A percentile compares a stretch with the other conserved stretches of the same genome.
These are phyloP conservation scores for Microstegium vimineum DNA, from an alignment of 176 grass and related monocot genomes.

Conservation along the genomic window DNA sequence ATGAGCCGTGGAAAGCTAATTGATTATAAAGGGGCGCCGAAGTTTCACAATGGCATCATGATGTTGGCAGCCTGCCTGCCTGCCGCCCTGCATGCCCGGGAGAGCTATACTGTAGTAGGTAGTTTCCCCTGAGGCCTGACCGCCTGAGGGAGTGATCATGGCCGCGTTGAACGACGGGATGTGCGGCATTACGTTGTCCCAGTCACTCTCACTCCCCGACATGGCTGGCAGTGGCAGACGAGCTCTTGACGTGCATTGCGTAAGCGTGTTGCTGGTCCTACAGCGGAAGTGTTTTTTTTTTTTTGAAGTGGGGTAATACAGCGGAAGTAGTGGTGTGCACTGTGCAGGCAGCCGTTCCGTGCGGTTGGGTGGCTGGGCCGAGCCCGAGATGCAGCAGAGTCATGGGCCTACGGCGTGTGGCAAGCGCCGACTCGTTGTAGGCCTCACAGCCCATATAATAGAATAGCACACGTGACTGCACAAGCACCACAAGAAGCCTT, in stretches of 20 bases:
- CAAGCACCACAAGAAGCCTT: background rate
- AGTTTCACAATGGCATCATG: no score
- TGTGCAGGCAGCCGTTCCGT: background rate
- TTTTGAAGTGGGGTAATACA: no score
- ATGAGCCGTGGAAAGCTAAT: no score
- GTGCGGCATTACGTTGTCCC: background rate
- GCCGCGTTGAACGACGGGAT: constrained; percentile 19
- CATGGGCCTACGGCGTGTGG: background rate
- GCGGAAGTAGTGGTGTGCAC: background rate
- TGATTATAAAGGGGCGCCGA: no score
- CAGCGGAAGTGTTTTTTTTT: no score
- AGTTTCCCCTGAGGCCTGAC: background rate
- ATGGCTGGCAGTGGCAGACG: background rate
- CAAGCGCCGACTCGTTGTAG: background rate
- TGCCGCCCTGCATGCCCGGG: no score
- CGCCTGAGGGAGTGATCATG: background rate
- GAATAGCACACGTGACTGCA: no score
- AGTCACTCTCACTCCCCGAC: background rate
- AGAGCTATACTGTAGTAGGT: no score
- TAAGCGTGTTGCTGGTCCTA: constrained; percentile 8
- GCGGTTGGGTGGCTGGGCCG: background rate
- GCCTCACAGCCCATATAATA: background rate
- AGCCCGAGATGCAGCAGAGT: background rate
- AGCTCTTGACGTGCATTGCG: background rate
- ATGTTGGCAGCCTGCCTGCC: no score